Base-by-base conservation (phyloP, 2,329 filamentous ascomycete genomes). In the Fusarium sp. region DNA sequence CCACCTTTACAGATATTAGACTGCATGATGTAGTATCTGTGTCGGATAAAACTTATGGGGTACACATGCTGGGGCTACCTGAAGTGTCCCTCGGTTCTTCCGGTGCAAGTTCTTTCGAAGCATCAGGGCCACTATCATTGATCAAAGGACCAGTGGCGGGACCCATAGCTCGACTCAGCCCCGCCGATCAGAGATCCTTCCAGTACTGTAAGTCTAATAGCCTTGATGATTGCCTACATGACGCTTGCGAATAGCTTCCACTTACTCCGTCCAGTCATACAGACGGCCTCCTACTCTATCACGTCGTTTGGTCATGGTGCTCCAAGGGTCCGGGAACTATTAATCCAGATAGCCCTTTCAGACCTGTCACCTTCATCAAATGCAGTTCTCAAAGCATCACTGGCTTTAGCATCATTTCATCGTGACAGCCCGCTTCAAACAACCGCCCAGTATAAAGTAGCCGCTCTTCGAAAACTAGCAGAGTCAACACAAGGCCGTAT, bases 271-370 rank as follows among this genome's bases (percentile, higher is more conserved):
- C 1, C 20, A 77, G 75, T 77, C 24, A 24, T 75, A 6, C 53
- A 68, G 7, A 58, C 50, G 28, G 71, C 75, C 4, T 73, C 69
- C 10, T 53, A 45, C 41, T 74, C 75, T 0, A 45, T 77, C 9
- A 64, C 62, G 3, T 42, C 69, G 0, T 76, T 77, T 10, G 67
- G 71, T 1, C 59, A 68, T 3, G 68, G 75, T 42, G 61, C 64
- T 2, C 20, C 41, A 5, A 59, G 66, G 5, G 50, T 77, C 2
- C 59, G 68, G 2, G 35, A 65, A 3, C 24, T 67, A 2, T 18
- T 77, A 4, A 51, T 72, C 7, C 75, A 70, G n/a, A 73, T 77
- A 59, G 62, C 75, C 6, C 36, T 77, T 0, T 69, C 70, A 1
- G 62, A 61, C 16, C 15, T 38, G 5, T 55, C 58, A 1, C 33